Evolutionary conservation across 1,284 basidiomycete species (phyloP), one percentile per base, ranked within the genome.

Genomic region (Neonothopanus nambi): DNA sequence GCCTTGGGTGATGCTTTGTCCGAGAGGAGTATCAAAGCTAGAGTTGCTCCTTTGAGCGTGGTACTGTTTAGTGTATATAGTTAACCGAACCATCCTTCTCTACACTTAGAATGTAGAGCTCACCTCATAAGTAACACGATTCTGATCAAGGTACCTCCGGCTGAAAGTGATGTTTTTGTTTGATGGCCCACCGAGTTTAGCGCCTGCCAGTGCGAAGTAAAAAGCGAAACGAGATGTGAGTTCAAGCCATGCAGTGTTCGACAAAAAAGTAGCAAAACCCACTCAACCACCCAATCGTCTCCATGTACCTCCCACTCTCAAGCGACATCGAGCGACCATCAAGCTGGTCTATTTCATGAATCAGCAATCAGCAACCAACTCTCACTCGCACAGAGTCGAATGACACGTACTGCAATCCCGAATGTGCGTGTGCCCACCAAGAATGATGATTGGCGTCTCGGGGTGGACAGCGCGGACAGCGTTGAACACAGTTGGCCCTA

Each of bases 221-320:
- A 24, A 21, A 24, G 4, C 48, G n/a, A 17, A 44, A 12, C 12
- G 30, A 5, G 24, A 37, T 6, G 17, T 37, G 15, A 36, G 33
- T 28, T 36, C 5, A 48, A 21, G n/a, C n/a, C 18, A 26, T 17
- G 3, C 28, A 9, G 17, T 39, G 15, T 36, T 40, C 24, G 7
- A 12, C 17, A n/a, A 30, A 17, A 13, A n/a, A 9, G 21, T 5
- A 36, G 33, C 17, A 9, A 1, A n/a, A 67, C 71, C 51, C 60
- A 80, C 81, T 79, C 68, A 83, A 65, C 78, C 80, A 84, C 12
- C 79, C 90, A 53, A 94, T 76, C 5, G 92, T 93, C 70, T 95
- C 92, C 84, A 94, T 88, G 67, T 93, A 95, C 21, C 89, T 77
- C 42, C 92, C 92, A 51, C 89, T 91, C 61, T 91, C 89, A 35